A percentile compares a stretch with the other conserved stretches of the same genome.
These are phyloP conservation scores for Biscutella laevigata DNA, from an alignment of 441 rosid species.

Conservation along the genomic window DNA sequence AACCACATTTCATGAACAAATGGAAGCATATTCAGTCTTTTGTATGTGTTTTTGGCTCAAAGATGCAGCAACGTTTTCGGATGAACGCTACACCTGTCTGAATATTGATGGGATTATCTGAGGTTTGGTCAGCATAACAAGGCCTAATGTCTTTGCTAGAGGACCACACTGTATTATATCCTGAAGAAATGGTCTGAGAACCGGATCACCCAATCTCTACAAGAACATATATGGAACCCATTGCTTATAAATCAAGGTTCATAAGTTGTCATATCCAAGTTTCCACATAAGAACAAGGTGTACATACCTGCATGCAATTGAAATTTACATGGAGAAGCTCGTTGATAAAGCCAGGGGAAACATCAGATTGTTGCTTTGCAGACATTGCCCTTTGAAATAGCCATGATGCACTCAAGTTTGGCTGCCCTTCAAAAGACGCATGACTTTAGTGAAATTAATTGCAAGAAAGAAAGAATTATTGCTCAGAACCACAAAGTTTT, in stretches of 20 bases:
- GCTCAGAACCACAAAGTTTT: constrained; percentile 20
- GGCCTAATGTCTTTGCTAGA: constrained; percentile 84
- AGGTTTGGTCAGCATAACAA: constrained; percentile 79
- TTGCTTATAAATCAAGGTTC: neutral
- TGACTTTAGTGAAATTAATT: neutral
- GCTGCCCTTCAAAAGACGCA: constrained; percentile 38
- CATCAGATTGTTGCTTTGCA: constrained; percentile 54
- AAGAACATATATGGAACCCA: constrained; percentile 13
- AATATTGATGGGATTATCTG: constrained; percentile 72
- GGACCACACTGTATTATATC: constrained; percentile 80
- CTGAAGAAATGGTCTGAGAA: constrained; percentile 90
- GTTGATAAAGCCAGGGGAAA: constrained; percentile 62
- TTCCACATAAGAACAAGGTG: constrained; percentile 1
- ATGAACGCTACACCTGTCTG: constrained; percentile 46
- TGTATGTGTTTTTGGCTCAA: neutral
- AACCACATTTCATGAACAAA: neutral
- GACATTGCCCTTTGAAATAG: constrained; percentile 96
- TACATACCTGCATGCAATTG: constrained; percentile 68
- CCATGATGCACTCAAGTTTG: constrained; percentile 89
- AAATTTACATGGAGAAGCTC: constrained; percentile 87
- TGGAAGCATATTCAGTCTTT: neutral
- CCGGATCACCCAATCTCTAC: constrained; percentile 77
- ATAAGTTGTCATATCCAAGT: constrained; percentile 2
- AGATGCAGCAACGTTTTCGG: neutral
- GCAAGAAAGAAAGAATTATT: neutral